phyloP scores from a whole-genome alignment of 306 rosid species.

The Trichosanthes truncata region DNA sequence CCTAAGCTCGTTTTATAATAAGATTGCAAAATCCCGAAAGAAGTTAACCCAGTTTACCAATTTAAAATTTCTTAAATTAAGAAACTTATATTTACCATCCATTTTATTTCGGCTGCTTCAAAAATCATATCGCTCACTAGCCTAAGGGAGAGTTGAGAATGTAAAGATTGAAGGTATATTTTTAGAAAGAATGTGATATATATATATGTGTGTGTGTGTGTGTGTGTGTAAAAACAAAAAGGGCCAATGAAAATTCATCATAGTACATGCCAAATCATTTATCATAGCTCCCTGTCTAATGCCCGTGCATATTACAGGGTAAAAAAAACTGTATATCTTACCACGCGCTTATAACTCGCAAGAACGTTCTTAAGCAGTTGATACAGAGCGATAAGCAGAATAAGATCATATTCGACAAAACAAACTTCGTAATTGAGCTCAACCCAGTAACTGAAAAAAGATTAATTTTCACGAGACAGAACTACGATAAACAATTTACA shows the following conservation, averaged over 20 bases:
- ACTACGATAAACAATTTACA: background rate
- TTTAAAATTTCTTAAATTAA: background rate
- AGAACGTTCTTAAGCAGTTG: background rate
- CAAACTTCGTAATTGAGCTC: background rate
- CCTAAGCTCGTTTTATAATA: background rate
- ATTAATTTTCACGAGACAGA: background rate
- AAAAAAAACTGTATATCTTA: background rate
- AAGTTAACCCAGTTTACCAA: background rate
- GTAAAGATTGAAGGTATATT: background rate
- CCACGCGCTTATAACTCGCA: background rate
- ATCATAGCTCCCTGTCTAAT: background rate
- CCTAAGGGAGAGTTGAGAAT: background rate
- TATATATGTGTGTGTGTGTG: too few species aligned
- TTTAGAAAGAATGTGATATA: background rate
- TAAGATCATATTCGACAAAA: background rate
- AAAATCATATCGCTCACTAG: background rate
- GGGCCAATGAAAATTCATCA: background rate
- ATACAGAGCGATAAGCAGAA: background rate
- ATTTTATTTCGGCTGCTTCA: background rate
- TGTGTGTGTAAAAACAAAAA: too few species aligned
- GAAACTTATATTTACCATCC: background rate
- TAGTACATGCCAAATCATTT: background rate
- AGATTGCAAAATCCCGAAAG: background rate
- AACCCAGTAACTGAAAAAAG: background rate
- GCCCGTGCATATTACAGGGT: background rate